These are phyloP conservation scores for Cladorrhinum sp. DNA, from an alignment of 2,329 filamentous ascomycete species.

Conservation along the genomic window DNA sequence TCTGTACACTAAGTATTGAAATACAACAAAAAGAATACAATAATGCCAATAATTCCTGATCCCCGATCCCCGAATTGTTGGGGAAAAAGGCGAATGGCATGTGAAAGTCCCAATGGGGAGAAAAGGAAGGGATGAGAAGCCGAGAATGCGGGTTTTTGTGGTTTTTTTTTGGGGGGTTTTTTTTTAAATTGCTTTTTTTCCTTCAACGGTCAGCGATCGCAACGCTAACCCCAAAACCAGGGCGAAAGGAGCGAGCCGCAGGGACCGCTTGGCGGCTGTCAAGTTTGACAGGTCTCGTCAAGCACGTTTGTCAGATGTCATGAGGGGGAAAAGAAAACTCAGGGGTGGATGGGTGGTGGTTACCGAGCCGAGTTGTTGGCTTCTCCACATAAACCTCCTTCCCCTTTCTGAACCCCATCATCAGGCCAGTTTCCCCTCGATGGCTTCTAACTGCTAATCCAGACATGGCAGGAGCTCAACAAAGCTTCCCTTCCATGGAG, in stretches of 20 bases:
- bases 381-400: constrained; percentile 2
- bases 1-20: no score
- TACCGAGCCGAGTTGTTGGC: neutral
- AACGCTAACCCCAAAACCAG: constrained; percentile 4
- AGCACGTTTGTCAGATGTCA: constrained; percentile 8
- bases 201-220: constrained; percentile 7
- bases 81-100: neutral
- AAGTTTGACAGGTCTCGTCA: constrained; percentile 9
- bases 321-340: neutral
- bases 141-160: neutral
- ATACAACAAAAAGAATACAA: neutral
- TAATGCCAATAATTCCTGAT: neutral
- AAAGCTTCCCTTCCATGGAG: neutral
- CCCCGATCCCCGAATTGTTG: neutral
- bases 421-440: neutral
- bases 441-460: neutral
- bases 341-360: neutral
- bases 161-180: neutral
- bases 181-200: constrained; percentile 2
- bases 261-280: constrained; percentile 5
- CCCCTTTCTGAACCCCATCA: neutral
- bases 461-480: constrained; percentile 6
- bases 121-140: neutral
- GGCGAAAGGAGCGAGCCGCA: neutral
- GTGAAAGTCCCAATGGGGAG: constrained; percentile 4